Evolutionary conservation across 257 asterid genomes (phyloP).

Genomic region (Orobanche coerulescens): DNA sequence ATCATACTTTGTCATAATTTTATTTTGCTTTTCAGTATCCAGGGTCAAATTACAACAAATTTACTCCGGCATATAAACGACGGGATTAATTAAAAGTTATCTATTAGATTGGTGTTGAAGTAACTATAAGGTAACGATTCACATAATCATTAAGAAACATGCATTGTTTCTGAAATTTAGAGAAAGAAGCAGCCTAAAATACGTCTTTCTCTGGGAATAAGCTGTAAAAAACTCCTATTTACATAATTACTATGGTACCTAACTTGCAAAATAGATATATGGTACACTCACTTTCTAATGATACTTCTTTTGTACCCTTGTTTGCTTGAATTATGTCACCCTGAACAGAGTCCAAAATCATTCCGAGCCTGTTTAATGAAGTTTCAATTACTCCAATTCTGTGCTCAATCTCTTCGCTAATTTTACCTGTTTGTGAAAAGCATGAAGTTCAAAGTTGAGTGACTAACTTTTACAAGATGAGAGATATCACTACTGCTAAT

Average conservation of each 20-base stretch:
- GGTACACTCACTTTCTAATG: slow-evolving; percentile 56
- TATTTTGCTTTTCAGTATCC: slow-evolving; percentile 5
- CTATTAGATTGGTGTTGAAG: not conserved
- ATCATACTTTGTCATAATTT: not conserved
- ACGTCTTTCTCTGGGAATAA: slow-evolving; percentile 7
- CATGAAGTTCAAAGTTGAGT: slow-evolving; percentile 14
- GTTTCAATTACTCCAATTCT: slow-evolving; percentile 78
- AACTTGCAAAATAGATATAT: slow-evolving; percentile 1
- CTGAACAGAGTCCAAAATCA: slow-evolving; percentile 83
- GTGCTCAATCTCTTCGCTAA: slow-evolving; percentile 76
- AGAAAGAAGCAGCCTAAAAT: slow-evolving; percentile 7
- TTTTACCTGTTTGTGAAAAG: slow-evolving; percentile 51
- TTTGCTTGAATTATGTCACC: slow-evolving; percentile 78
- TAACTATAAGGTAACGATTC: slow-evolving; percentile 11
- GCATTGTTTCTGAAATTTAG: not conserved
- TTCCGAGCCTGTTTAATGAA: slow-evolving; percentile 67
- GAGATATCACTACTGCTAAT: not conserved
- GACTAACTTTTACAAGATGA: slow-evolving; percentile 7
- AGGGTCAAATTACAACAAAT: not conserved
- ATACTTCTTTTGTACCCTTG: slow-evolving; percentile 75
- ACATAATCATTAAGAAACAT: slow-evolving; percentile 1
- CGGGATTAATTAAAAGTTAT: not conserved
- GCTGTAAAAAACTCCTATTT: slow-evolving; percentile 8
- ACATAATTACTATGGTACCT: not conserved
- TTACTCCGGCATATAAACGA: slow-evolving; percentile 8